Evolutionary conservation across 2,329 filamentous ascomycete species (phyloP), one percentile per base, ranked within the genome.

Genomic region (Aspergillus unguis): DNA sequence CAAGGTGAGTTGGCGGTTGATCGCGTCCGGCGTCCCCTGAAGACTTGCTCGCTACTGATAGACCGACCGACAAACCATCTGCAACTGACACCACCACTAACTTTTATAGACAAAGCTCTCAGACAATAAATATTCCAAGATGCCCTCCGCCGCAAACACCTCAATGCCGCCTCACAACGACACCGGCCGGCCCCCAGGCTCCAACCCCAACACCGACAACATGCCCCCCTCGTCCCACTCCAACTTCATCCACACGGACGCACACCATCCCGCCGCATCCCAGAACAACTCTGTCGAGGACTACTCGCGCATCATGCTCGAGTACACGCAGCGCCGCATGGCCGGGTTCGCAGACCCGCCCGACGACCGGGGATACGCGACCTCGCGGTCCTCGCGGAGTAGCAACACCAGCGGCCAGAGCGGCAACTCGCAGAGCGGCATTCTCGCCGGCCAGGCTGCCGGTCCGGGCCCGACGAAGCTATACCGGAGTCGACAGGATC

Each of bases 231-330:
- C 63, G 27, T 29, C 57, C 35, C 5, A n/a, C 17, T 6, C 5
- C 36, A 25, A 25, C 36, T 4, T 6, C 9, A 17, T 17, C 17
- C 17, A 17, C 17, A 17, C 17, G 17, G 17, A 17, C 17, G 17
- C 17, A 17, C 17, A 17, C 17, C 36, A 38, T 23, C 4, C n/a
- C n/a, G n/a, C n/a, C 36, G n/a, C n/a, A n/a, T 38, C 36, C 5
- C 25, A n/a, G 6, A 50, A 6, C 36, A 56, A 49, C 4, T 68
- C 68, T 3, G 51, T 72, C n/a, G 69, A 70, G 42, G 69, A 71
- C 53, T 72, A 72, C 52, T 71, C 67, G 56, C 67, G 68, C 26
- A 62, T 67, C 46, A 71, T 72, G 70, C 60, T 71, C 36, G 61
- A 69, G 41, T 69, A 72, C 44, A 72, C 70, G 10, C 68, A 71